Base-by-base conservation (phyloP, 768 basidiomycete genomes). In the Mycena maculata region DNA sequence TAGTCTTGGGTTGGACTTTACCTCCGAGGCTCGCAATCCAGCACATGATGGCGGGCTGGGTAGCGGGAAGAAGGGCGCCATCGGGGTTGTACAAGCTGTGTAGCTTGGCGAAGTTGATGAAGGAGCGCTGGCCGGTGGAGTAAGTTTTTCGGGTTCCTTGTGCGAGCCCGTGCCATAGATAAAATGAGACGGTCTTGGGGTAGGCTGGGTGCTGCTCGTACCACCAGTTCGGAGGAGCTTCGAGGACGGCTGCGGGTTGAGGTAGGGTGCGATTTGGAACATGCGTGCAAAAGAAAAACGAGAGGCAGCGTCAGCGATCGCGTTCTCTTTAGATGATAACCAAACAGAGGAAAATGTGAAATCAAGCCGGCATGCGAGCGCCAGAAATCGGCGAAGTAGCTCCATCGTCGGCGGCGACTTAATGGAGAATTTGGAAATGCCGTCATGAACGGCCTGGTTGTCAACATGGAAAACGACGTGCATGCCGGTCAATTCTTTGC, bases 151-250 rank as follows among this genome's bases (percentile, higher is more conserved):
- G 64, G 31, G 80, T 79, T 25, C 71, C 74, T 31, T 72, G 56
- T 16, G 76, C 72, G 42, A 79, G 70, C 9, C 77, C 76, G 41
- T 78, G 73, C 75, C 72, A 79, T 16, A 79, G 70, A 60, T 72
- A 72, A 66, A 72, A 72, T 45, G 76, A 71, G 57, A 59, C 62
- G n/a, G 39, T 54, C 18, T 25, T 28, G 23, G 74, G 50, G 8
- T n/a, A 36, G 30, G 50, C 20, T 16, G 31, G 30, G 33, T 52
- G 50, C 31, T 36, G 50, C 65, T 73, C 65, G 64, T 22, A 60
- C 64, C 59, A 42, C 41, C 41, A 42, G 41, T 42, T 42, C 20
- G 41, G 41, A 42, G 41, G 41, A 42, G 41, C 60, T 23, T 15
- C 33, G 71, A 71, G 56, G 64, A 73, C 53, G 61, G 63, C 53